Evolutionary conservation across 176 grass and related monocot genomes (phyloP).

Genomic region (Oryza glumipatula): DNA sequence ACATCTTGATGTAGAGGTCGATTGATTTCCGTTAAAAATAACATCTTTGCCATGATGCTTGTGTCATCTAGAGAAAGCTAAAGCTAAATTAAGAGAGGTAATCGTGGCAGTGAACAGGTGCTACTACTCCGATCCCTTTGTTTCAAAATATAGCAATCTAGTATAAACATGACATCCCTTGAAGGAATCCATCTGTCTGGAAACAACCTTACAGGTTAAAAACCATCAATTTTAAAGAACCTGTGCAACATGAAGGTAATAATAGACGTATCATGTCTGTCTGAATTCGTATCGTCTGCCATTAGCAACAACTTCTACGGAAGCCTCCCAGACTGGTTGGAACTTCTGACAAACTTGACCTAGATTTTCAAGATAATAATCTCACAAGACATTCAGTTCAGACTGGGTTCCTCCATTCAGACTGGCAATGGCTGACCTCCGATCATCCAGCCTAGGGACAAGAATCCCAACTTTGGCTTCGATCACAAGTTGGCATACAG

Average conservation of each 20-base stretch:
- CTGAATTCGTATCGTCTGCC: too few species aligned
- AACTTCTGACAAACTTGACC: background rate
- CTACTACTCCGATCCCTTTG: too few species aligned
- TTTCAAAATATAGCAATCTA: too few species aligned
- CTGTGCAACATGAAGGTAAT: background rate
- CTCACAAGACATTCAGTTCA: background rate
- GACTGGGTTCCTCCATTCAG: too few species aligned
- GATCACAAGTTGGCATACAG: background rate
- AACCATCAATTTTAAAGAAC: background rate
- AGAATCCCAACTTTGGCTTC: background rate
- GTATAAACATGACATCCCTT: background rate
- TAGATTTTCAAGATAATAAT: slow-evolving; percentile 1
- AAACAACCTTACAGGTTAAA: background rate
- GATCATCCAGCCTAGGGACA: background rate
- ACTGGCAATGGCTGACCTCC: too few species aligned
- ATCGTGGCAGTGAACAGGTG: too few species aligned
- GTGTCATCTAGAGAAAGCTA: too few species aligned
- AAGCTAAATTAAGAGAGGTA: too few species aligned
- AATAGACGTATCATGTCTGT: background rate
- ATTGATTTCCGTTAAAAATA: too few species aligned
- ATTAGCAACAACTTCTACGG: background rate
- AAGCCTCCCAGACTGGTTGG: background rate
- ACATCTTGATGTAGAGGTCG: too few species aligned
- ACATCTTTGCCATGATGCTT: too few species aligned
- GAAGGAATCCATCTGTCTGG: background rate